Base-by-base conservation (phyloP, 345 rosid genomes). In the Brassica cretica region DNA sequence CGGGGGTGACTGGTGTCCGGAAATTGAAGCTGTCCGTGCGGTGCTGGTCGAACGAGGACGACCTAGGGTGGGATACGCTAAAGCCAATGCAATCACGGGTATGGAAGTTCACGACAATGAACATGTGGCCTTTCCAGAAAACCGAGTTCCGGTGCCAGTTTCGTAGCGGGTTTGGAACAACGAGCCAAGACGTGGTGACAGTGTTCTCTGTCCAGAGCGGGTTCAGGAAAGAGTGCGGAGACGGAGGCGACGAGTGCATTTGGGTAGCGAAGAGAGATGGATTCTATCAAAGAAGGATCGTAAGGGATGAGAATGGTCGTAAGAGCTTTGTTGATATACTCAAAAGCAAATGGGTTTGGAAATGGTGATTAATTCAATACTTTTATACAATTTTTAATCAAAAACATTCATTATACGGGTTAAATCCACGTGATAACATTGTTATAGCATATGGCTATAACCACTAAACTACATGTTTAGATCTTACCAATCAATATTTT, bases 311-410 rank as follows among this genome's bases (percentile, higher is more conserved):
- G 0, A 5, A 15, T 59, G 32, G 14, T 46, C 41, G 19, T 15
- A 77, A 12, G 75, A 29, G 9, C 7, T 66, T 16, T 35, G 46
- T 41, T 11, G 82, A 78, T 61, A 21, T 78, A 6, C 56, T 78
- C 16, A 33, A 46, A 73, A 78, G 82, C 70, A 78, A 46, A 67
- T 78, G 82, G 82, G 78, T 78, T 15, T 78, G 78, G 81, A 72
- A 66, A 78, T 78, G 81, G 81, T 78, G 68, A 78, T 9, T 69
- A 19, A 0, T 21, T 64, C 6, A 18, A 58, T 27, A 1, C 44
- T 44, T 18, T 44, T 8, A 19, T 14, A 2, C 27, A 55, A 65
- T 56, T 8, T 37, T 21, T 21, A 59, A 46, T 3, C 15, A 9
- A 39, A 0, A 60, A 71, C 58, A 71, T 37, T 64, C 65, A 35